These are phyloP conservation scores for Penicillium sp. DNA, from an alignment of 2,329 filamentous ascomycete genomes.

Conservation along the genomic window DNA sequence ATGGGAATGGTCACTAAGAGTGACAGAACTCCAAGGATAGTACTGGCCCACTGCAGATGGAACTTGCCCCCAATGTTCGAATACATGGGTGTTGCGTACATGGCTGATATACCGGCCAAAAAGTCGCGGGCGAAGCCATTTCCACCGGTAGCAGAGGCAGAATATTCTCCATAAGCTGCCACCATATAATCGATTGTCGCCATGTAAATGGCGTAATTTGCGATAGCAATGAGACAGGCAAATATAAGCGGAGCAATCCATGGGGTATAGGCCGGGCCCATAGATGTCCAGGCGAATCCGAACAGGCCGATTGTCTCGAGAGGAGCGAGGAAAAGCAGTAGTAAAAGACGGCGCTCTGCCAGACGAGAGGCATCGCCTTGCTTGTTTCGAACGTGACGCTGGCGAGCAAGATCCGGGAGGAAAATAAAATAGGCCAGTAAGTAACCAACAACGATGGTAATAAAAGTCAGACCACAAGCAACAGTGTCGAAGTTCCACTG, in stretches of 20 bases:
- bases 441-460: conserved; percentile 54
- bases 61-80: conserved; percentile 40
- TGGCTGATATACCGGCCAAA: conserved; percentile 66
- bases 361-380: conserved; percentile 47
- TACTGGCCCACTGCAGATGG: conserved; percentile 52
- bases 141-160: conserved; percentile 70
- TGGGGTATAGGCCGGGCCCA: conserved; percentile 59
- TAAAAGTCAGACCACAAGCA: conserved; percentile 49
- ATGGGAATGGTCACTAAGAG: conserved; percentile 52
- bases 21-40: conserved; percentile 50
- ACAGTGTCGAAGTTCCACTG: conserved; percentile 56
- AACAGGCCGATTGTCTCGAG: conserved; percentile 64
- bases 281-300: conserved; percentile 65
- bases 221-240: conserved; percentile 63
- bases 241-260: conserved; percentile 69
- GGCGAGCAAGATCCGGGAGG: conserved; percentile 49
- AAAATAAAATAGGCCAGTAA: conserved; percentile 54
- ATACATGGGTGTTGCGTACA: conserved; percentile 65
- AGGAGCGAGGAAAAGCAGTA: conserved; percentile 60
- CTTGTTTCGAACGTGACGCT: conserved; percentile 35
- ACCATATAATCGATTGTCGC: conserved; percentile 76
- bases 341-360: conserved; percentile 63
- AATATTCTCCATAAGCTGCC: conserved; percentile 68
- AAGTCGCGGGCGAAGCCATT: conserved; percentile 73
- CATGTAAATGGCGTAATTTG: conserved; percentile 72